phyloP scores from a whole-genome alignment of 257 asterid genomes.

The Cynanchum wilfordii region DNA sequence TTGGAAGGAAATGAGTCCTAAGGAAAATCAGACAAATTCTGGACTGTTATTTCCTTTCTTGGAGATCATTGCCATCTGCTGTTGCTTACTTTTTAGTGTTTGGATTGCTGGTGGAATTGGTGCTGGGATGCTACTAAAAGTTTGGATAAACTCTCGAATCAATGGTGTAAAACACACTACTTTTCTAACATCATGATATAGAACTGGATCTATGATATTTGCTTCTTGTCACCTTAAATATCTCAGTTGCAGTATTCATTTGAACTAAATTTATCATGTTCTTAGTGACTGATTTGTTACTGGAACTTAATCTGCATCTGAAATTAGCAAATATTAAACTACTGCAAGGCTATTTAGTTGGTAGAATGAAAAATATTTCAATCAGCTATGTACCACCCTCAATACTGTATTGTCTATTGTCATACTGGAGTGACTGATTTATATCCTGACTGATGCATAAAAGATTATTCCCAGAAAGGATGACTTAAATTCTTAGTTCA shows the following conservation, averaged over 20 bases:
- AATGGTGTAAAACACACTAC: slow-evolving; percentile 36
- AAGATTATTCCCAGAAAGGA: neutral
- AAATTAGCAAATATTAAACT: neutral
- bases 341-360: neutral
- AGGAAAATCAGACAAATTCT: slow-evolving; percentile 64
- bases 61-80: slow-evolving; percentile 40
- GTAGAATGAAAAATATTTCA: neutral
- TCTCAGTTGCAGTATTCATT: neutral
- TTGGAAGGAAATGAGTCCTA: slow-evolving; percentile 57
- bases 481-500: neutral
- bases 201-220: neutral
- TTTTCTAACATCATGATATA: neutral
- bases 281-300: neutral
- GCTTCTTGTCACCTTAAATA: neutral
- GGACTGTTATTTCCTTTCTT: slow-evolving; percentile 71
- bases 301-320: neutral
- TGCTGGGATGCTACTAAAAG: slow-evolving; percentile 73
- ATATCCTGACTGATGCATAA: neutral
- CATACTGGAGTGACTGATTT: neutral
- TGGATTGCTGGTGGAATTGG: slow-evolving; percentile 76
- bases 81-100: slow-evolving; percentile 46
- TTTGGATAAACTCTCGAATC: slow-evolving; percentile 68
- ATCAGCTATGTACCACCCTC: neutral
- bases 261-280: neutral
- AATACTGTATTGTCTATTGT: neutral